Conservation (phyloP, 345 rosid genomes). For the Eucalyptus leucophloia region DNA sequence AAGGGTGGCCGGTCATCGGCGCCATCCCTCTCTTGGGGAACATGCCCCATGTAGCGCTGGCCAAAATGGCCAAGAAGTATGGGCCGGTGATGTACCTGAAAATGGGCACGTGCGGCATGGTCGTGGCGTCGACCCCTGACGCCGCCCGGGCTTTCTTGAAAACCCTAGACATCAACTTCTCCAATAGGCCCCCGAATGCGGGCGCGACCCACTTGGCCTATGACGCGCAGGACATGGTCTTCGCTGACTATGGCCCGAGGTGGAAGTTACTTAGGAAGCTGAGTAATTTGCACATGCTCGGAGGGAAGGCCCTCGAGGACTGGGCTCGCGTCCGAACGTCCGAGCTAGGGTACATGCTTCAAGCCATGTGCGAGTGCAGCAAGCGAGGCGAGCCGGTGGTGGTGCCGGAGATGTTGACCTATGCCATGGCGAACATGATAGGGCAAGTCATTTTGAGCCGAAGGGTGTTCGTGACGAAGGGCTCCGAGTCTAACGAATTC, state of each 20-base stretch:
- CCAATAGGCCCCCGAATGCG: slow-evolving; percentile 40
- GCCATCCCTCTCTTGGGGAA: slow-evolving; percentile 35
- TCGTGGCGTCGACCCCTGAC: slow-evolving; percentile 46
- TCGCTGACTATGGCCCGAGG: slow-evolving; percentile 38
- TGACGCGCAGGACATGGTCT: slow-evolving; percentile 49
- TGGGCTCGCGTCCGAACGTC: slow-evolving; percentile 19
- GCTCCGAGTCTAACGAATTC: slow-evolving; percentile 42
- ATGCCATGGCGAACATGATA: slow-evolving; percentile 49
- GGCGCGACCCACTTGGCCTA: slow-evolving; percentile 58
- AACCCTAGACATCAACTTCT: slow-evolving; percentile 43
- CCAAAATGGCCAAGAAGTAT: slow-evolving; percentile 33
- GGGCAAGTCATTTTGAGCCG: slow-evolving; percentile 46
- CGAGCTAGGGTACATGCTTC: slow-evolving; percentile 42
- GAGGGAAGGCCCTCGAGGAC: slow-evolving; percentile 44
- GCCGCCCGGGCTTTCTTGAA: slow-evolving; percentile 48
- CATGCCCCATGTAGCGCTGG: slow-evolving; percentile 47
- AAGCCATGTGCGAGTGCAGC: slow-evolving; percentile 28
- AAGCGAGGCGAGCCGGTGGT: slow-evolving; percentile 15
- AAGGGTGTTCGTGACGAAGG: slow-evolving; percentile 34
- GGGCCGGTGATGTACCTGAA: slow-evolving; percentile 48
- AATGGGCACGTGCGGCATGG: slow-evolving; percentile 42
- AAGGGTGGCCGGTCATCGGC: slow-evolving; percentile 47
- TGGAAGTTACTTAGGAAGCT: slow-evolving; percentile 47
- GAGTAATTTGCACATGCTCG: slow-evolving; percentile 51
- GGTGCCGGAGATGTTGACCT: slow-evolving; percentile 36